Conservation (phyloP, 768 basidiomycete genomes). For the Postia placenta region DNA sequence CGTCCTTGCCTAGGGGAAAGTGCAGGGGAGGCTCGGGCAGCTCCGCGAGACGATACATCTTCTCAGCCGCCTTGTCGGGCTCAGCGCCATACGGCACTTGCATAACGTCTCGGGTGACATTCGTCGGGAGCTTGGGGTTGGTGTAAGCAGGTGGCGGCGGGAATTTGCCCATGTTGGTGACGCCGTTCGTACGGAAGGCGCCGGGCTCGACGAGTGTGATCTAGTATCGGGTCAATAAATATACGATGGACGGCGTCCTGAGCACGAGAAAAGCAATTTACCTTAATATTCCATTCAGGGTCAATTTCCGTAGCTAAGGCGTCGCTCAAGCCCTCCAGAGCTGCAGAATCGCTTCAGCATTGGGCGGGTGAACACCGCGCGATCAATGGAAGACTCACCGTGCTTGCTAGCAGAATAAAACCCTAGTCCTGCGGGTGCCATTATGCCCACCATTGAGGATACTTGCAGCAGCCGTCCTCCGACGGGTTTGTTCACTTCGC, state of each 20-base stretch:
- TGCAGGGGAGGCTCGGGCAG: conserved; percentile 15
- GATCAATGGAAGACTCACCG: not conserved
- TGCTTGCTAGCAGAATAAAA: conserved; percentile 21
- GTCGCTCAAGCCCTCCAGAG: conserved; percentile 31
- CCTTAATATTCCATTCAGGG: conserved; percentile 43
- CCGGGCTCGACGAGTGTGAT: conserved; percentile 17
- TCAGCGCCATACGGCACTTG: conserved; percentile 7
- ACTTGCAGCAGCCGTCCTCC: conserved; percentile 33
- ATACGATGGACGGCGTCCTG: not conserved
- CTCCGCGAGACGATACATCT: conserved; percentile 13
- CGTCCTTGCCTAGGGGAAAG: conserved; percentile 16
- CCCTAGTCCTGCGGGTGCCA: conserved; percentile 8
- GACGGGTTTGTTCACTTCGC: conserved; percentile 25
- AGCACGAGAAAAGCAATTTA: conserved; percentile 7
- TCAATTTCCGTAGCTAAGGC: conserved; percentile 34
- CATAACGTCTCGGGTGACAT: no score
- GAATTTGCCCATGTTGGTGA: not conserved
- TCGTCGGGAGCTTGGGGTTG: conserved; percentile 3
- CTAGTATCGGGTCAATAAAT: conserved; percentile 5
- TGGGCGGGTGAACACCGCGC: not conserved
- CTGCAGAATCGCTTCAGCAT: not conserved
- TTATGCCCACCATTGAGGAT: conserved; percentile 24
- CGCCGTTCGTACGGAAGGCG: conserved; percentile 11
- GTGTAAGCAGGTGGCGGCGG: conserved; percentile 14
- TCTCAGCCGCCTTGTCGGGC: conserved; percentile 13